These are phyloP conservation scores for Chimonanthus salicifolius DNA, from an alignment of 164 flowering plant species.

Conservation along the genomic window DNA sequence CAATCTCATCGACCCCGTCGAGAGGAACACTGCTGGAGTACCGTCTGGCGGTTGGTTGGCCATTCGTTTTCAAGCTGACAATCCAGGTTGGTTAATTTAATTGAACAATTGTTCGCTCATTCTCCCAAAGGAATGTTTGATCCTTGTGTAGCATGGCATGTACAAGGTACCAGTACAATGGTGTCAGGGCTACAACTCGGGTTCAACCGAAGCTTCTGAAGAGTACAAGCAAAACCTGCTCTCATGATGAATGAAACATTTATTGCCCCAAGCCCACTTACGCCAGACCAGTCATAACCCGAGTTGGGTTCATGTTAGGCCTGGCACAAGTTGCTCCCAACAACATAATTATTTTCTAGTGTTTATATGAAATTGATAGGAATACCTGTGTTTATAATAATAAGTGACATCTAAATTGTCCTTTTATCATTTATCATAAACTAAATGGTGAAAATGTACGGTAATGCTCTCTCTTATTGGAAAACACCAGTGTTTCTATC, in stretches of 20 bases:
- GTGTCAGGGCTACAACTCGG: not conserved
- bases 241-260: not conserved
- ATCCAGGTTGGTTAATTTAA: constrained; percentile 34
- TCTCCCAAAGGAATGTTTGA: not conserved
- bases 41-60: constrained; percentile 62
- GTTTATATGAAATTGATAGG: no score
- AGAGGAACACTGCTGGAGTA: constrained; percentile 53
- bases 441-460: not conserved
- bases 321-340: no score
- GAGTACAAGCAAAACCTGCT: not conserved
- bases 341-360: no score
- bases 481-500: no score
- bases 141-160: not conserved
- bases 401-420: no score
- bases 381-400: no score
- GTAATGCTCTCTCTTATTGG: no score
- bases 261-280: not conserved
- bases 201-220: not conserved
- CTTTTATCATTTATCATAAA: not conserved
- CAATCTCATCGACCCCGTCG: constrained; percentile 48
- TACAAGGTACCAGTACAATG: not conserved
- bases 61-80: constrained; percentile 51
- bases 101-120: not conserved
- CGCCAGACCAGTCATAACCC: no score
- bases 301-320: no score